phyloP scores from a whole-genome alignment of 2,329 filamentous ascomycete genomes.

The Ophiostoma perfectum region DNA sequence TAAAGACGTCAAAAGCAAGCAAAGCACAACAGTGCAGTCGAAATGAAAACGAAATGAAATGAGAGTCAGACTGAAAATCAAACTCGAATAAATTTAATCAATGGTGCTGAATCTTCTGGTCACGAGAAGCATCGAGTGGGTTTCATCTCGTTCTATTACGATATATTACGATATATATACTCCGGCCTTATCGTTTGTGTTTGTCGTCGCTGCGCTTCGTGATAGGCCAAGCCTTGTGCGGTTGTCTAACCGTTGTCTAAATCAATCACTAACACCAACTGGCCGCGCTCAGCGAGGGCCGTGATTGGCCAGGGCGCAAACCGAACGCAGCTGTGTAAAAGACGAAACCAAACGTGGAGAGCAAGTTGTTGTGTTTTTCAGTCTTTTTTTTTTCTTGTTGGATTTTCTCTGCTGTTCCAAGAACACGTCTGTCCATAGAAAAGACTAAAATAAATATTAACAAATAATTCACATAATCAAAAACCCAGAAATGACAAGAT shows the following conservation, averaged over 20 bases:
- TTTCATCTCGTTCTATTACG: conserved; percentile 24
- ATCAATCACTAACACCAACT: conserved; percentile 24
- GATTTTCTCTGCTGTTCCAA: too few species aligned
- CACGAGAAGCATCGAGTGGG: conserved; percentile 23
- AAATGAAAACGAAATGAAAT: too few species aligned
- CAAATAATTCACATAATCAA: too few species aligned
- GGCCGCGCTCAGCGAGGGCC: neutral
- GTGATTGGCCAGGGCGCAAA: neutral
- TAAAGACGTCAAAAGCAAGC: neutral
- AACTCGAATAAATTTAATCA: neutral
- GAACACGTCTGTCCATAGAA: neutral
- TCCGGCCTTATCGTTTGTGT: conserved; percentile 7
- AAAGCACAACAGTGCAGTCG: neutral
- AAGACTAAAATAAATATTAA: neutral
- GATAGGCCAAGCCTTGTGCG: conserved; percentile 25
- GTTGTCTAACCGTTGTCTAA: conserved; percentile 27
- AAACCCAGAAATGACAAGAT: too few species aligned
- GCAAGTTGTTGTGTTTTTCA: too few species aligned
- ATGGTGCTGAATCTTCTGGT: conserved; percentile 13
- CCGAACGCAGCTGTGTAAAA: too few species aligned
- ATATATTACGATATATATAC: neutral
- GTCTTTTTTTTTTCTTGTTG: too few species aligned
- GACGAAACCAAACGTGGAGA: too few species aligned
- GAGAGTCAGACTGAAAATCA: neutral
- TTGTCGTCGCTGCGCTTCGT: conserved; percentile 18